These are phyloP conservation scores for Chaetomium strumarium DNA, from an alignment of 2,329 filamentous ascomycete species.

Conservation along the genomic window DNA sequence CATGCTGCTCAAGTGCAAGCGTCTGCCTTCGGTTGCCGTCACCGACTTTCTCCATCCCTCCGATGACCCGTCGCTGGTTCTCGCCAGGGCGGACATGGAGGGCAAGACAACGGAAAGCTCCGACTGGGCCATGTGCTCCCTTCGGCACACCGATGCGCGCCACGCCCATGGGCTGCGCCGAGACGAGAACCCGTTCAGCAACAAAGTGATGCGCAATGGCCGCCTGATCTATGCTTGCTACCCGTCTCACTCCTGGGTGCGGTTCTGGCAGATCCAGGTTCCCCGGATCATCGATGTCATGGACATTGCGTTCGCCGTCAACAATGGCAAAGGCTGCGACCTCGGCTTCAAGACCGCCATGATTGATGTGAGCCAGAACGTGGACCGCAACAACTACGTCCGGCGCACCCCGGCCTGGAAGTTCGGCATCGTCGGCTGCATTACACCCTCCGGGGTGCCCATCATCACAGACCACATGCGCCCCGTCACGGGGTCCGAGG, in stretches of 20 bases:
- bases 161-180: conserved; percentile 43
- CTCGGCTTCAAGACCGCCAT: conserved; percentile 38
- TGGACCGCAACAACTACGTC: conserved; percentile 45
- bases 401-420: conserved; percentile 30
- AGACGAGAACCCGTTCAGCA: conserved; percentile 50
- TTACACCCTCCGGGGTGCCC: conserved; percentile 60
- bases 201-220: conserved; percentile 50
- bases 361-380: conserved; percentile 66
- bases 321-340: conserved; percentile 47
- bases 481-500: conserved; percentile 56
- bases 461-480: conserved; percentile 57
- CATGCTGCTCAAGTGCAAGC: conserved; percentile 42
- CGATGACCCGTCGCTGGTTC: conserved; percentile 48
- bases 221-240: conserved; percentile 34
- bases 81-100: conserved; percentile 44
- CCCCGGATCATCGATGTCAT: conserved; percentile 60
- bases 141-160: conserved; percentile 54
- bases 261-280: conserved; percentile 45
- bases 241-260: conserved; percentile 50
- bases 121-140: conserved; percentile 52
- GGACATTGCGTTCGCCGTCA: conserved; percentile 55
- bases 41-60: conserved; percentile 54
- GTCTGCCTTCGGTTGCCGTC: conserved; percentile 56
- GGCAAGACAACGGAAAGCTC: conserved; percentile 29
- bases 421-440: conserved; percentile 58